Evolutionary conservation across 306 rosid genomes (phyloP), one percentile per base, ranked within the genome.

Genomic region (Gastrolobium villosum): DNA sequence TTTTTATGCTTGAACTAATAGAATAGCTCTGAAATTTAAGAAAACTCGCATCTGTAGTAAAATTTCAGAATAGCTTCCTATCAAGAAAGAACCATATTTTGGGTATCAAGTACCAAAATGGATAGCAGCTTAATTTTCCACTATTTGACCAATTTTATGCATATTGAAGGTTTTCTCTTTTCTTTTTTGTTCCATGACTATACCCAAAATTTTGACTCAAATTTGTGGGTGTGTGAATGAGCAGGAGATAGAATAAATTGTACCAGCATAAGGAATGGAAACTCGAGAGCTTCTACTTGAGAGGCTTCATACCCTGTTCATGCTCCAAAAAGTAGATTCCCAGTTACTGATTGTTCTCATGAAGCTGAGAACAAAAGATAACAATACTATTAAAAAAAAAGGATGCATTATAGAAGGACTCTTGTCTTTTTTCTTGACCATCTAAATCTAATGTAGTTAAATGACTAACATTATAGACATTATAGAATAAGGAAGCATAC

Each of bases 221-320:
- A 73, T 50, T 49, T 59, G 45, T 48, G 53, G 45, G 44, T 59
- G 39, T 5, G 35, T 3, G 55, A 5, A 14, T 65, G 55, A 48
- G 59, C n/a, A 50, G 31, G 54, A 75, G 44, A 65, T 52, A 59
- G 75, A 63, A 53, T 34, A 70, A 57, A 72, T 43, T 54, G 32
- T 82, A 84, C 85, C 88, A 39, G 70, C 48, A 44, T 8, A 5
- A 9, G 80, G 31, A 79, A 79, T 52, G 63, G 60, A 41, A 72
- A 48, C 43, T 28, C 6, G 54, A 43, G 79, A 67, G 67, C 8
- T 77, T 79, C 87, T 88, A 88, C 81, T 84, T 86, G 55, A 88
- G 90, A 73, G 92, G 87, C 86, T 88, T 86, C 92, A 86, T 79
- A 73, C 90, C 92, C 90, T 88, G 86, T 53, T 79, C 43, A 74